Evolutionary conservation across 192 early-diverging fungal genomes (phyloP).

Genomic region (Entomortierella chlamydospora): DNA sequence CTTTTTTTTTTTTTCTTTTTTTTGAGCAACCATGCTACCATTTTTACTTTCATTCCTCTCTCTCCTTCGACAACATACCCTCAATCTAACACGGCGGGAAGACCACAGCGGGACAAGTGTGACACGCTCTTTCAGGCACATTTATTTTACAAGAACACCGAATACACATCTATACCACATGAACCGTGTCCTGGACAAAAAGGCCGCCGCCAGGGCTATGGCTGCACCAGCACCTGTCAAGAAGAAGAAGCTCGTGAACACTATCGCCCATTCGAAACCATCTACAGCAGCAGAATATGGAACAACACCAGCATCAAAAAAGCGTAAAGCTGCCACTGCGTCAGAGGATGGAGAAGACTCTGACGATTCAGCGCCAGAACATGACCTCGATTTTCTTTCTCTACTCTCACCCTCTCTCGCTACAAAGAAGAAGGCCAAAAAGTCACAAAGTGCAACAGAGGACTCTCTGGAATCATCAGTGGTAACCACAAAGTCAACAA

Average conservation of each 20-base stretch:
- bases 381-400: slow-evolving; percentile 49
- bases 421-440: slow-evolving; percentile 28
- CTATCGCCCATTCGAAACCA: slow-evolving; percentile 22
- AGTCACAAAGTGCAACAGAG: neutral
- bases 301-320: slow-evolving; percentile 5
- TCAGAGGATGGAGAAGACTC: neutral
- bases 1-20: too few species aligned
- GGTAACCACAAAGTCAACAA: neutral
- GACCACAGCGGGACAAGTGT: too few species aligned
- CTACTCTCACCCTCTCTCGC: slow-evolving; percentile 18
- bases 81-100: too few species aligned
- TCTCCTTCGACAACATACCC: too few species aligned
- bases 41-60: too few species aligned
- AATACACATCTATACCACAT: slow-evolving; percentile 6
- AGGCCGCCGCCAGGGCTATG: slow-evolving; percentile 39
- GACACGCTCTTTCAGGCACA: neutral
- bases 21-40: too few species aligned
- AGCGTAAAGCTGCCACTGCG: slow-evolving; percentile 15
- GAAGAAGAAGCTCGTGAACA: slow-evolving; percentile 39
- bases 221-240: slow-evolving; percentile 45
- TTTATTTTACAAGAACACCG: neutral
- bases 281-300: neutral
- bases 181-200: slow-evolving; percentile 35
- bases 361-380: slow-evolving; percentile 10
- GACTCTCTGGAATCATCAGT: neutral